Conservation (phyloP, 805 yeast species). For the Peterozyma toletana region DNA sequence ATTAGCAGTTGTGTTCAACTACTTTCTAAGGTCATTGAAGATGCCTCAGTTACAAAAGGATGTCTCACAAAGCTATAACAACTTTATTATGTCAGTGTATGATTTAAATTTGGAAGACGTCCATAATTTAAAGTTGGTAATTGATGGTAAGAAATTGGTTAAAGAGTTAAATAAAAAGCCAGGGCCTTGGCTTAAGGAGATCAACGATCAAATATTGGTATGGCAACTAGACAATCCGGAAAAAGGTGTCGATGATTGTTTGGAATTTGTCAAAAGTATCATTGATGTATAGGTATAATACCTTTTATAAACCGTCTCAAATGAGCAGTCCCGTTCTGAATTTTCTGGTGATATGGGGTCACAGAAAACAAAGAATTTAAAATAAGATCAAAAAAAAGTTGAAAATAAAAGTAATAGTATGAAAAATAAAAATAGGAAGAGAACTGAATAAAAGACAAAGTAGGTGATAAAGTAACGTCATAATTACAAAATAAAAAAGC, state of each 20-base stretch:
- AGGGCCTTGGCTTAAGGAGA: conserved; percentile 78
- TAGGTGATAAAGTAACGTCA: too few species aligned
- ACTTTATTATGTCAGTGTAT: conserved; percentile 23
- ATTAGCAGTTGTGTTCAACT: conserved; percentile 29
- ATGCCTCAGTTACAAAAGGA: conserved; percentile 9
- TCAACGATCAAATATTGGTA: conserved; percentile 46
- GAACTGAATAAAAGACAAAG: too few species aligned
- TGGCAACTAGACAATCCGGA: conserved; percentile 80
- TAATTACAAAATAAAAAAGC: too few species aligned
- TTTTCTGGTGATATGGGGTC: too few species aligned
- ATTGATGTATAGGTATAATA: too few species aligned
- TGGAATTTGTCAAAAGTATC: conserved; percentile 28
- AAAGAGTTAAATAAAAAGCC: conserved; percentile 49
- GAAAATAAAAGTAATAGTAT: too few species aligned
- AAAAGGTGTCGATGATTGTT: conserved; percentile 44
- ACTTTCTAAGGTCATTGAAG: conserved; percentile 13
- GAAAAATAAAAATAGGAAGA: too few species aligned
- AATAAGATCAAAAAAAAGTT: too few species aligned
- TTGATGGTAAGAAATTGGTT: conserved; percentile 70
- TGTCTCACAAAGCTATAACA: conserved; percentile 21
- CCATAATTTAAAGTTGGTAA: conserved; percentile 48
- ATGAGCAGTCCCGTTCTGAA: too few species aligned
- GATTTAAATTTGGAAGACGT: conserved; percentile 31
- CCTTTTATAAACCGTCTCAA: too few species aligned
- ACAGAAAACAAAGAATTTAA: too few species aligned